A percentile compares a stretch with the other conserved stretches of the same genome.
phyloP scores from a whole-genome alignment of 352 stramenopile genomes.

The Globisporangium paroecandrum region DNA sequence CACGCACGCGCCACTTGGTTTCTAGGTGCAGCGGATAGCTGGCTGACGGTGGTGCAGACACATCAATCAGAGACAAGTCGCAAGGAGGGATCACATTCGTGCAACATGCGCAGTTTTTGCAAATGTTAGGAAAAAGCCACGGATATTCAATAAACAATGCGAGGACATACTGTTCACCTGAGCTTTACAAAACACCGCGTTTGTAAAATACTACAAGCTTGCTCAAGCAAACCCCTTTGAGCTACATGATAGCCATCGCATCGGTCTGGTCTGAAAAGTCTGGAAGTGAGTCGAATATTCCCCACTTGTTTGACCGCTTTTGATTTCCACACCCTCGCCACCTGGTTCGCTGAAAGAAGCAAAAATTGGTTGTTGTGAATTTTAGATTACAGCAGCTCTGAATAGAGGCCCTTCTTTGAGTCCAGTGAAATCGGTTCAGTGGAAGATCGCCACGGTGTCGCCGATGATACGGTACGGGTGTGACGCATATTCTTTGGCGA shows the following conservation, averaged over 20 bases:
- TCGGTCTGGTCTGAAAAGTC: not conserved
- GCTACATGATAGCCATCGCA: too few species aligned
- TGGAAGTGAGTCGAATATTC: too few species aligned
- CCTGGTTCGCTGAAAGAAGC: too few species aligned
- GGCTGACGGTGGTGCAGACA: not conserved
- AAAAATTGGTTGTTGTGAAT: too few species aligned
- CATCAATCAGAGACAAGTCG: not conserved
- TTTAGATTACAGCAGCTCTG: too few species aligned
- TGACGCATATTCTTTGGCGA: not conserved
- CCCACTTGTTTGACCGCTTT: too few species aligned
- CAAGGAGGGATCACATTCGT: not conserved
- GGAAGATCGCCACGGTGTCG: conserved; percentile 6
- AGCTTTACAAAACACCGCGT: too few species aligned
- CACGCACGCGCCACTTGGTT: not conserved
- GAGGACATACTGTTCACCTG: too few species aligned
- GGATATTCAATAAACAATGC: too few species aligned
- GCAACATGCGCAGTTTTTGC: not conserved
- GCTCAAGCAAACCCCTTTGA: too few species aligned
- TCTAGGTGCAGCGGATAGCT: not conserved
- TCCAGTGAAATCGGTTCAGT: conserved; percentile 22
- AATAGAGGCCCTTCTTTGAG: conserved; percentile 12
- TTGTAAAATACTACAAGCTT: too few species aligned
- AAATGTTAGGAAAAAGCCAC: not conserved
- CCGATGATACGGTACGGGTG: not conserved
- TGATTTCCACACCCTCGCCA: too few species aligned